These are phyloP conservation scores for Pseudocercospora fijiensis DNA, from an alignment of 2,329 filamentous ascomycete genomes.

Conservation along the genomic window DNA sequence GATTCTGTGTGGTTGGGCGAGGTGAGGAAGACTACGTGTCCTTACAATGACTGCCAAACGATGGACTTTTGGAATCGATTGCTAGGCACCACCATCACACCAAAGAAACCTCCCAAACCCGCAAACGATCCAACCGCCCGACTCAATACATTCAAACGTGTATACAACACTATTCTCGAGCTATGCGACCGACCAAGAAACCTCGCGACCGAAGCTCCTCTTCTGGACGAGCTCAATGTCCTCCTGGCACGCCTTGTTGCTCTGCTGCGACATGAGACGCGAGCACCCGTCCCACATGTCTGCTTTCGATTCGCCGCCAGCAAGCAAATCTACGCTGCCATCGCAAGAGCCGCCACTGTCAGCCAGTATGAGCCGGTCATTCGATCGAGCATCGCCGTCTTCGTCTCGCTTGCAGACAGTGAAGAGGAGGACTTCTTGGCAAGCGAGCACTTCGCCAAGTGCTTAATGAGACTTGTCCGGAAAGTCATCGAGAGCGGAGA, in stretches of 20 bases:
- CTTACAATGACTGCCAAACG: constrained; percentile 13
- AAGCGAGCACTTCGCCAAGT: constrained; percentile 79
- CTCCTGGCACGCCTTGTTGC: constrained; percentile 58
- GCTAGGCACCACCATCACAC: constrained; percentile 56
- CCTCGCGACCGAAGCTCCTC: constrained; percentile 52
- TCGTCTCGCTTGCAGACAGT: constrained; percentile 89
- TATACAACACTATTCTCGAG: constrained; percentile 61
- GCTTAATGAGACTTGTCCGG: constrained; percentile 80
- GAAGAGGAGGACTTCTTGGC: constrained; percentile 95
- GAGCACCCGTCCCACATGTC: constrained; percentile 82
- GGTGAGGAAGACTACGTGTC: too few species aligned
- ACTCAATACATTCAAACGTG: constrained; percentile 60
- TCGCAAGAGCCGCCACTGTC: constrained; percentile 83
- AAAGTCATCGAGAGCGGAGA: constrained; percentile 73
- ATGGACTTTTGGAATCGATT: constrained; percentile 57
- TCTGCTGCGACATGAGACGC: constrained; percentile 84
- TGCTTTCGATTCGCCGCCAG: constrained; percentile 84
- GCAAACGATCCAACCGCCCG: constrained; percentile 59
- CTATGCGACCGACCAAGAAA: constrained; percentile 60
- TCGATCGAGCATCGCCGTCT: constrained; percentile 78
- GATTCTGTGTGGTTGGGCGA: too few species aligned
- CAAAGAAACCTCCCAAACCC: constrained; percentile 47
- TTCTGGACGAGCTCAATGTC: constrained; percentile 51
- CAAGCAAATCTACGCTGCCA: constrained; percentile 84
- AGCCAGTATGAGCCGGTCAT: constrained; percentile 85